phyloP scores from a whole-genome alignment of 2,329 filamentous ascomycete species.

The Macrophomina phaseolina region DNA sequence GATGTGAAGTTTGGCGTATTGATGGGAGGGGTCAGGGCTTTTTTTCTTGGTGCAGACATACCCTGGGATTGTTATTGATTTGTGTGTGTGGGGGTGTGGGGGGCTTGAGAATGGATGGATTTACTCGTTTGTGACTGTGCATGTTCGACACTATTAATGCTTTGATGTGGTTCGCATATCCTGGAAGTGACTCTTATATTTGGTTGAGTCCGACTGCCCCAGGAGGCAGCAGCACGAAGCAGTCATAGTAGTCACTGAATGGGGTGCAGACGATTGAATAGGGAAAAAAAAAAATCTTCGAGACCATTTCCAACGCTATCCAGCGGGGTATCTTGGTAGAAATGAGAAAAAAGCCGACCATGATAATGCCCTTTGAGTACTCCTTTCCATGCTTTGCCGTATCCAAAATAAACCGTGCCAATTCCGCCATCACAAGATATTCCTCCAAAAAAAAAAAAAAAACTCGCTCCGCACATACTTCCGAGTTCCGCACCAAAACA shows the following conservation, averaged over 20 bases:
- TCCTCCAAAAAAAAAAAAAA: slow-evolving; percentile 4
- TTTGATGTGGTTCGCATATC: too few species aligned
- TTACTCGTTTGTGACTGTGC: neutral
- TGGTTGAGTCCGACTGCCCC: neutral
- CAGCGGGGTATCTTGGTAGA: slow-evolving; percentile 7
- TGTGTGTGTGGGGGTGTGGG: neutral
- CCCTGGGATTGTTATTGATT: neutral
- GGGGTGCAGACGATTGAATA: neutral
- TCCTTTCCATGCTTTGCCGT: slow-evolving; percentile 11
- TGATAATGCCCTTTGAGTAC: slow-evolving; percentile 8
- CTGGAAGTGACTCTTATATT: too few species aligned
- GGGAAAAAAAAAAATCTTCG: neutral
- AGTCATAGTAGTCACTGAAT: neutral
- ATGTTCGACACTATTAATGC: too few species aligned
- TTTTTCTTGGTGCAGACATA: neutral
- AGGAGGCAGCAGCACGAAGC: neutral
- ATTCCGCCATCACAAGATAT: slow-evolving; percentile 10
- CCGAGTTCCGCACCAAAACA: slow-evolving; percentile 27
- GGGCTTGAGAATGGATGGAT: neutral
- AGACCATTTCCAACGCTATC: slow-evolving; percentile 8
- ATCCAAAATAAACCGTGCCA: neutral
- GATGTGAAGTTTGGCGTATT: neutral
- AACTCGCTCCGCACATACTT: slow-evolving; percentile 17
- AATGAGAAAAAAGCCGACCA: neutral
- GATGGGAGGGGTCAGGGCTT: neutral